These are phyloP conservation scores for Juncus inflexus DNA, from an alignment of 176 grass and related monocot species.

Conservation along the genomic window DNA sequence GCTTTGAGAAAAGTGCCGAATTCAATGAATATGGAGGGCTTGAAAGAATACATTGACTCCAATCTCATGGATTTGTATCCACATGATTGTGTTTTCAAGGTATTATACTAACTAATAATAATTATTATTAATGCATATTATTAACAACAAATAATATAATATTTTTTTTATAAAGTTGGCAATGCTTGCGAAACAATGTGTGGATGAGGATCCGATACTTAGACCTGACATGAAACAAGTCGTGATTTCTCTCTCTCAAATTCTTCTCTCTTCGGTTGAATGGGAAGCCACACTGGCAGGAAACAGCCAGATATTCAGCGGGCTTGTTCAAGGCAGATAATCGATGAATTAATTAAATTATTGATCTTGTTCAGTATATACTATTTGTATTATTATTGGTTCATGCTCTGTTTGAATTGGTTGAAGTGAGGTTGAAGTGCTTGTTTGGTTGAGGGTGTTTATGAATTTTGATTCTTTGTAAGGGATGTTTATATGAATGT, in stretches of 20 bases:
- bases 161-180: conserved; percentile 55
- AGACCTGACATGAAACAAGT: conserved; percentile 95
- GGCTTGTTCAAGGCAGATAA: conserved; percentile 94
- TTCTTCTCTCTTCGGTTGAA: conserved; percentile 87
- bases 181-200: conserved; percentile 80
- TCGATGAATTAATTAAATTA: neutral
- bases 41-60: conserved; percentile 64
- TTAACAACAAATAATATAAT: neutral
- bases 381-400: too few species aligned
- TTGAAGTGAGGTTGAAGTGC: too few species aligned
- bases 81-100: conserved; percentile 83
- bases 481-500: neutral
- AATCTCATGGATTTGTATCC: conserved; percentile 88
- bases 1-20: conserved; percentile 58
- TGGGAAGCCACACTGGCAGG: conserved; percentile 84
- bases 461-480: too few species aligned
- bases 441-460: too few species aligned
- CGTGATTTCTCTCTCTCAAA: conserved; percentile 94
- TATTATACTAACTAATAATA: conserved; percentile 24
- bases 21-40: conserved; percentile 50
- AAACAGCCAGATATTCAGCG: conserved; percentile 95
- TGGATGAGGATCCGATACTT: conserved; percentile 87
- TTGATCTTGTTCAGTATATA: too few species aligned
- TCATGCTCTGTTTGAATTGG: too few species aligned
- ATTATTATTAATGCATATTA: conserved; percentile 5